A percentile compares a stretch with the other conserved stretches of the same genome.
phyloP scores from a whole-genome alignment of 768 basidiomycete genomes.

The Tulasnella sp. region DNA sequence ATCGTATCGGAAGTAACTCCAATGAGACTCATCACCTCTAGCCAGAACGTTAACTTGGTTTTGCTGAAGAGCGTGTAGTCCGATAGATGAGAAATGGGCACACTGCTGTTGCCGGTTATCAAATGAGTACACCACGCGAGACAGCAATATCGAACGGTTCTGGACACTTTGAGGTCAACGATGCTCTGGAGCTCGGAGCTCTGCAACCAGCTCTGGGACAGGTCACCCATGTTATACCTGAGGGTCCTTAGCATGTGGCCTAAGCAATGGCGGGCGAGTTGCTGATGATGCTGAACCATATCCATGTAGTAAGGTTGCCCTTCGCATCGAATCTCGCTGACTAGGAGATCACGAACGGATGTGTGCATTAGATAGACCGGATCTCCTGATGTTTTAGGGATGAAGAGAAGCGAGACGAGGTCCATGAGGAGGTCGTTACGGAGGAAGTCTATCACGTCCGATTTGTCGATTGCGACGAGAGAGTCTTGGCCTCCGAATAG shows the following conservation, averaged over 20 bases:
- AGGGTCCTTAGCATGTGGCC: not conserved
- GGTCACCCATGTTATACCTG: not conserved
- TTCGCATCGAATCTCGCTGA: not conserved
- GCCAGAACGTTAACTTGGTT: too few relatives aligned
- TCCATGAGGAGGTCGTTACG: not conserved
- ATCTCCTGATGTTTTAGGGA: not conserved
- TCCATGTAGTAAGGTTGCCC: not conserved
- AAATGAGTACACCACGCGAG: not conserved
- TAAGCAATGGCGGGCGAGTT: not conserved
- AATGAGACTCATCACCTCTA: too few relatives aligned
- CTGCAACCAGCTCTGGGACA: not conserved
- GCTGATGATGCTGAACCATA: not conserved
- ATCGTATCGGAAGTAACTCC: too few relatives aligned
- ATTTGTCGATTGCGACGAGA: not conserved
- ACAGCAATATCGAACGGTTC: not conserved
- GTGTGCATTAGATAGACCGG: not conserved
- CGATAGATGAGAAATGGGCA: too few relatives aligned
- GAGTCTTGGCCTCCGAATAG: not conserved
- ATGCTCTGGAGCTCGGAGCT: not conserved
- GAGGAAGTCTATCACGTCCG: not conserved
- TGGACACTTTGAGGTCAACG: not conserved
- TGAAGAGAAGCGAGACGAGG: not conserved
- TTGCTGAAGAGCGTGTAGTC: too few relatives aligned
- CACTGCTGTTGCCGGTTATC: too few relatives aligned
- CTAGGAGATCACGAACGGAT: not conserved